Evolutionary conservation across 495 filamentous ascomycete species (phyloP).

Genomic region (Penicillium daleae): DNA sequence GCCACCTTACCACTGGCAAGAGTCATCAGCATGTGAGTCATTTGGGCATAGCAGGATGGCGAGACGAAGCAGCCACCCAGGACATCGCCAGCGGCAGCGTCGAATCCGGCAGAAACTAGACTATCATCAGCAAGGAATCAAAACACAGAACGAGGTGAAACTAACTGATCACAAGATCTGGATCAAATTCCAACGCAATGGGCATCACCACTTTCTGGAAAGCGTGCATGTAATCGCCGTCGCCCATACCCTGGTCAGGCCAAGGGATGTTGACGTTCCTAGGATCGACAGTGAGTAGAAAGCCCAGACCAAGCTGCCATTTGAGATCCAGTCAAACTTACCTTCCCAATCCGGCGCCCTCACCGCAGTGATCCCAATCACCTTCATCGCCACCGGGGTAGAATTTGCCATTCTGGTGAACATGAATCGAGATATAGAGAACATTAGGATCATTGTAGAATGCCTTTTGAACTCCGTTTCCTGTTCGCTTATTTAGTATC

Average conservation of each 20-base stretch:
- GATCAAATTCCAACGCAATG: constrained; percentile 87
- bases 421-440: constrained; percentile 95
- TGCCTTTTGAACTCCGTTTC: constrained; percentile 95
- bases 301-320: neutral
- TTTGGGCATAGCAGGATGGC: constrained; percentile 90
- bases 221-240: constrained; percentile 94
- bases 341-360: constrained; percentile 71
- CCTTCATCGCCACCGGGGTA: constrained; percentile 82
- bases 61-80: constrained; percentile 91
- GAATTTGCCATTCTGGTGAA: constrained; percentile 78
- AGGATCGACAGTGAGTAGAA: constrained; percentile 21
- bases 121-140: constrained; percentile 17
- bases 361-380: constrained; percentile 75
- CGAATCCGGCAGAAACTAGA: constrained; percentile 88
- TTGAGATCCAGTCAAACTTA: constrained; percentile 29
- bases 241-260: constrained; percentile 89
- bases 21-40: constrained; percentile 99
- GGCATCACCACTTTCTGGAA: constrained; percentile 99
- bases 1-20: constrained; percentile 90
- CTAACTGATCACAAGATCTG: constrained; percentile 85
- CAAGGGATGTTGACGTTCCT: constrained; percentile 97
- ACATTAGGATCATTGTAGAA: constrained; percentile 95
- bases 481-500: constrained; percentile 52
- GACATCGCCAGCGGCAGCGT: constrained; percentile 90
- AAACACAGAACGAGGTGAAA: neutral